phyloP scores from a whole-genome alignment of 129 eudicot genomes.

The Pseudognaphalium luteoalbum region DNA sequence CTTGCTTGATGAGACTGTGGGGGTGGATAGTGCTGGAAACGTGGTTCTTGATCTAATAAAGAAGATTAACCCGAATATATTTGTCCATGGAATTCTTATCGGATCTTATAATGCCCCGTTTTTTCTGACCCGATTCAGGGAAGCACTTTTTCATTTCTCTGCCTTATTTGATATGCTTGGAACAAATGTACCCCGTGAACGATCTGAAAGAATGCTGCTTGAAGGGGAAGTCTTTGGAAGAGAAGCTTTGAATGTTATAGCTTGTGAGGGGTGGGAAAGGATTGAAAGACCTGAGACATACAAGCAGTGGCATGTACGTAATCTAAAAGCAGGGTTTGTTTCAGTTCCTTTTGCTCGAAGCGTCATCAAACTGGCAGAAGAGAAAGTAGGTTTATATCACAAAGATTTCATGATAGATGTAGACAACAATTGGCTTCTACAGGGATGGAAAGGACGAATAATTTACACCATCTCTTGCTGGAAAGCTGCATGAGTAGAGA shows the following conservation, averaged over 20 bases:
- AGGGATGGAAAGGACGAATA: constrained; percentile 81
- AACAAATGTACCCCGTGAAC: constrained; percentile 56
- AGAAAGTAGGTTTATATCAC: constrained; percentile 59
- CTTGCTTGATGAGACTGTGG: constrained; percentile 69
- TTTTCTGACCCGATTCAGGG: constrained; percentile 75
- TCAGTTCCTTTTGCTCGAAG: constrained; percentile 41
- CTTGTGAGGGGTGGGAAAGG: constrained; percentile 88
- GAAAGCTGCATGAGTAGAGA: constrained; percentile 39
- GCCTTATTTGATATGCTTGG: constrained; percentile 83
- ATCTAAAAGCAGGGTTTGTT: constrained; percentile 54
- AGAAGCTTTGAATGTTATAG: constrained; percentile 76
- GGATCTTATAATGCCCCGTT: constrained; percentile 81
- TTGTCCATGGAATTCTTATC: constrained; percentile 65
- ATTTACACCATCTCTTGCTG: constrained; percentile 65
- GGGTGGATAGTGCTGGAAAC: constrained; percentile 56
- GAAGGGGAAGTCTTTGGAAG: constrained; percentile 74
- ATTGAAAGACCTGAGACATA: constrained; percentile 75
- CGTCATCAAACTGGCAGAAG: constrained; percentile 21
- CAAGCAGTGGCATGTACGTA: constrained; percentile 82
- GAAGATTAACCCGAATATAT: constrained; percentile 56
- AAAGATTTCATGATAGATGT: constrained; percentile 70
- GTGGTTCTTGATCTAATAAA: constrained; percentile 59
- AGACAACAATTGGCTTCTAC: constrained; percentile 67
- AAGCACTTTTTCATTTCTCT: constrained; percentile 74
- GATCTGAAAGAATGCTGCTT: constrained; percentile 54